These are phyloP conservation scores for Phialocephala subalpina DNA, from an alignment of 2,329 filamentous ascomycete species.

Conservation along the genomic window DNA sequence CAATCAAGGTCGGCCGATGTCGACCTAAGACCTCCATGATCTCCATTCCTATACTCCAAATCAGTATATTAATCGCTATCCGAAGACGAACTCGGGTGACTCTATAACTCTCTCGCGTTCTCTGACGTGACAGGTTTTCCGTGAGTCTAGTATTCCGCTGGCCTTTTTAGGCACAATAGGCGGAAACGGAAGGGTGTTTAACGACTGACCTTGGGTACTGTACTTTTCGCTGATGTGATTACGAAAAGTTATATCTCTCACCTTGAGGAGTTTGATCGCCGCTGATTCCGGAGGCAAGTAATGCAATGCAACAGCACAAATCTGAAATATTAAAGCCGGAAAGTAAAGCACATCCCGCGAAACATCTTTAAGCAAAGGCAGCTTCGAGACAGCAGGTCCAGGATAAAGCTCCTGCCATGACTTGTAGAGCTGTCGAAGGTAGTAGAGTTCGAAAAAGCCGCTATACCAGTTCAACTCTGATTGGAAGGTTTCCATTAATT, in stretches of 20 bases:
- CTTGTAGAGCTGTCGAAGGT: constrained; percentile 19
- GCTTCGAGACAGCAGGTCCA: background rate
- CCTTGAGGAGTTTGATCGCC: constrained; percentile 8
- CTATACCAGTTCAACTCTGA: constrained; percentile 22
- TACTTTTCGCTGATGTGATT: constrained; percentile 23
- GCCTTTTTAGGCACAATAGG: too few species aligned
- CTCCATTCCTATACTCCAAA: constrained; percentile 19
- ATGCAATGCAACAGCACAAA: constrained; percentile 26
- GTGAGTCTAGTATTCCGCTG: too few species aligned
- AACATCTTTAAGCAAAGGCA: constrained; percentile 6
- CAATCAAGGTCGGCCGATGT: constrained; percentile 19
- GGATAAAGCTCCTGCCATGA: constrained; percentile 11
- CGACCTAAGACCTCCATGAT: constrained; percentile 25
- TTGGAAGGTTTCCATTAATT: constrained; percentile 18
- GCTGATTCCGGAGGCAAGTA: constrained; percentile 20
- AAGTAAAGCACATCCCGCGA: constrained; percentile 27
- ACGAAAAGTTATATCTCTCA: constrained; percentile 8
- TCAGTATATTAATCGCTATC: background rate
- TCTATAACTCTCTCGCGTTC: too few species aligned
- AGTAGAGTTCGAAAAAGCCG: constrained; percentile 20
- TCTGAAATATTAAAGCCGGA: constrained; percentile 28
- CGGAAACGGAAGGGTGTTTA: background rate
- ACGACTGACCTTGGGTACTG: constrained; percentile 6
- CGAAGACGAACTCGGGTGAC: background rate
- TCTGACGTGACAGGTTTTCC: background rate